Evolutionary conservation across 176 grass and related monocot species (phyloP), one percentile per base, ranked within the genome.

Genomic region (Juncus inflexus): DNA sequence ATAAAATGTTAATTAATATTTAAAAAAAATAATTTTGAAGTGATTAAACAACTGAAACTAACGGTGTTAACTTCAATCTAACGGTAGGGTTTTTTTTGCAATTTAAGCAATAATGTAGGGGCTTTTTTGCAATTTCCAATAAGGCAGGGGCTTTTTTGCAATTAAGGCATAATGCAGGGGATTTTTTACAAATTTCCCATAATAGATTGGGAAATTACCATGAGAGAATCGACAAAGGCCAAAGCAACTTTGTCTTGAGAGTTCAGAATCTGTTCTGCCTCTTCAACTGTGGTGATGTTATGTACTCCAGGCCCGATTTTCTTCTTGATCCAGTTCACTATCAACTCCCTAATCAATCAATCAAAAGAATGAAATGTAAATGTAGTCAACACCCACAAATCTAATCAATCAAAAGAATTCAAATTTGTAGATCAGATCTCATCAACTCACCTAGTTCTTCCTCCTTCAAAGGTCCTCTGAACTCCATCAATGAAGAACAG

Each of bases 301-400:
- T 89, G 77, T 57, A 97, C 79, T 35, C 71, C 84, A 12, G 92
- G 87, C 35, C 84, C 87, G 36, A 97, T 84, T 86, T 97, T 97
- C 80, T 97, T 97, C 76, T 72, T 79, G 76, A 97, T 82, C 92
- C 92, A 97, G 4, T 68, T 78, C 1, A 97, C 80, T 16, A 97
- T 89, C 52, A 82, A 85, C 19, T 89, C 85, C 78, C 87, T 90
- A 56, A 50, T 45, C 12, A 53, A 57, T 3, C 60, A 63, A 67
- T 8, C 9, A 58, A 10, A 43, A 40, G 4, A 49, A 45, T 19
- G 19, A 78, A 12, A 36, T 71, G 4, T 70, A 13, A 70, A 70
- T 57, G n/a, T 15, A 40, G 55, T 39, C 43, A 16, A 3, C 19
- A 64, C 3, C 7, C 42, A 50, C 63, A 66, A 65, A 9, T 66